Base-by-base conservation (phyloP, 768 basidiomycete species). In the Boletus pseudo-olivaceus region DNA sequence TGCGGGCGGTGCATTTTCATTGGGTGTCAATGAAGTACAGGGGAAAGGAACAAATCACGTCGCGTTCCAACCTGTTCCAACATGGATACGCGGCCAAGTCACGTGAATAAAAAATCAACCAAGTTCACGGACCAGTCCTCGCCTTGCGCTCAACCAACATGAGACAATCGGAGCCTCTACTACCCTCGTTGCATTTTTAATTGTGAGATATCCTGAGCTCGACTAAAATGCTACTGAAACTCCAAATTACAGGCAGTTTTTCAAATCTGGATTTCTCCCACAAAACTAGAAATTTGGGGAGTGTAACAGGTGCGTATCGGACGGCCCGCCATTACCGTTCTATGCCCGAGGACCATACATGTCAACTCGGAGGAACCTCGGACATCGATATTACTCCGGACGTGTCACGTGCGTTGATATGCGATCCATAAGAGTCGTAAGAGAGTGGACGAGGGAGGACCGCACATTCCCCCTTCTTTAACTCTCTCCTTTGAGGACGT, bases 31-130 rank as follows among this genome's bases (percentile, higher is more conserved):
- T 9, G 30, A 30, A 19, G 33, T 3, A 5, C 17, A 44, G 12
- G 49, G 44, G n/a, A 27, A 30, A 23, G 53, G 40, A 7, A 44
- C 20, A 29, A 20, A 11, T 11, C 29, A 9, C 14, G 37, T 26
- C 38, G 47, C 35, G 55, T 11, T 30, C 30, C 7, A 23, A n/a
- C n/a, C n/a, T n/a, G n/a, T n/a, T n/a, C n/a, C n/a, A n/a, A n/a
- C n/a, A n/a, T n/a, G n/a, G n/a, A n/a, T 26, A 48, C 54, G 56
- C 43, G 50, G 40, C 30, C 3, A 29, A 29, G 54, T 70, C 67
- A 68, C 69, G 69, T 68, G 67, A 27, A 33, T 1, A 1, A 20
- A 39, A 70, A 66, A 47, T 61, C 68, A 67, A 59, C 52, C 41
- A 44, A n/a, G 10, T 4, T 19, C 12, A 32, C 26, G 12, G 40